Conservation (phyloP, 805 yeast genomes). For the Kazachstania kunashirensis region DNA sequence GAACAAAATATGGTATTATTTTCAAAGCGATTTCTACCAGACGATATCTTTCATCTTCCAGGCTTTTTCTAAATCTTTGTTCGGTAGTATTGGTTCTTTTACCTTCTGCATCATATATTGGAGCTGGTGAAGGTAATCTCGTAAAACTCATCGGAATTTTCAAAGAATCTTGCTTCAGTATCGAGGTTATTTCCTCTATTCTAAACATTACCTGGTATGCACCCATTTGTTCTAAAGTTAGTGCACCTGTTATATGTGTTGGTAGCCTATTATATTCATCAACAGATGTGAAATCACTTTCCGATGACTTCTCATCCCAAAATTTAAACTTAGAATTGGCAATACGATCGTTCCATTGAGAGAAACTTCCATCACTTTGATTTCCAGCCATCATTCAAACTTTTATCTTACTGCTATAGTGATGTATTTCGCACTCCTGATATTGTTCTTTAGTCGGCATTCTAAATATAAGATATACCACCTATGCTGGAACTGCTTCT, state of each 20-base stretch:
- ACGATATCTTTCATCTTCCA: slow-evolving; percentile 72
- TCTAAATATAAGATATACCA: no score
- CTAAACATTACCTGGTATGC: slow-evolving; percentile 62
- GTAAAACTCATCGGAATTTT: slow-evolving; percentile 39
- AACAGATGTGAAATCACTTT: background rate
- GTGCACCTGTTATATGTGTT: slow-evolving; percentile 35
- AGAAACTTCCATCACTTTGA: no score
- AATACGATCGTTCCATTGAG: no score
- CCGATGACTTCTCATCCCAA: slow-evolving; percentile 8
- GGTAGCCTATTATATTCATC: slow-evolving; percentile 26
- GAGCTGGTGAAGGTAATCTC: slow-evolving; percentile 84
- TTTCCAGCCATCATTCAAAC: no score
- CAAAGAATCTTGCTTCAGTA: slow-evolving; percentile 27
- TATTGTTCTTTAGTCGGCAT: no score
- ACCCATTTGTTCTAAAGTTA: slow-evolving; percentile 72
- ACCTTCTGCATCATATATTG: slow-evolving; percentile 76
- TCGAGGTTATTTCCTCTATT: slow-evolving; percentile 68
- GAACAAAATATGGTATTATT: slow-evolving; percentile 62
- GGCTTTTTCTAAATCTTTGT: slow-evolving; percentile 44
- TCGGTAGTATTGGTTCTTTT: slow-evolving; percentile 81
- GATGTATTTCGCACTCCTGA: no score
- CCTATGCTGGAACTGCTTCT: no score
- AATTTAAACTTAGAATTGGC: no score
- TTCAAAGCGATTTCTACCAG: slow-evolving; percentile 68
- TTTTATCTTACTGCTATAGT: no score